Percentiles rank a stretch among this genome's conserved stretches.
Conservation (phyloP, 2,329 filamentous ascomycete genomes). For the Monascus ruber region DNA sequence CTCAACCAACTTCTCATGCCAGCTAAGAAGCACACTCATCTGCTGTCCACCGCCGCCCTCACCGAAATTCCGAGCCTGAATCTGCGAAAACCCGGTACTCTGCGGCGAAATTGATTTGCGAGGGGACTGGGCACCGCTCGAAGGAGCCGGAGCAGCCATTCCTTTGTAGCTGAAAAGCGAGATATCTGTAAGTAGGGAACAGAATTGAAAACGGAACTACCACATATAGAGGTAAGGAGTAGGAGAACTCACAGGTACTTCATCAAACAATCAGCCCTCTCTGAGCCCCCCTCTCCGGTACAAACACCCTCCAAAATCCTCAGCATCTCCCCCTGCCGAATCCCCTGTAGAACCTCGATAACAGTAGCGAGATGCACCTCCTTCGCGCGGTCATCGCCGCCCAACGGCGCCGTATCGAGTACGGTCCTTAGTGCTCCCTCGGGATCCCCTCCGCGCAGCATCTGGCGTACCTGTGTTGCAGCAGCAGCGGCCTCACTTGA, state of each 20-base stretch:
- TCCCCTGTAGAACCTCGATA: slow-evolving; percentile 86
- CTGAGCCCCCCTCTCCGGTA: slow-evolving; percentile 63
- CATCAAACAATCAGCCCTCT: slow-evolving; percentile 86
- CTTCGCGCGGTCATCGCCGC: slow-evolving; percentile 45
- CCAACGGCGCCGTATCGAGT: slow-evolving; percentile 71
- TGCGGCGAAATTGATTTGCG: slow-evolving; percentile 55
- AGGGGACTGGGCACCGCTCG: slow-evolving; percentile 36
- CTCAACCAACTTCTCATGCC: slow-evolving; percentile 98
- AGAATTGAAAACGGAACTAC: not conserved
- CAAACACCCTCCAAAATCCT: slow-evolving; percentile 76
- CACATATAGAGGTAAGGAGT: not conserved
- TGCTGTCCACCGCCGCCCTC: slow-evolving; percentile 65
- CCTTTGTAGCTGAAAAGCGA: slow-evolving; percentile 65
- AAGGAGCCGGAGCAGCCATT: slow-evolving; percentile 47
- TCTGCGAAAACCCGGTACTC: slow-evolving; percentile 79
- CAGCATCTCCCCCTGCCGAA: slow-evolving; percentile 92
- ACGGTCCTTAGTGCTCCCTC: slow-evolving; percentile 78
- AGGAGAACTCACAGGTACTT: slow-evolving; percentile 72
- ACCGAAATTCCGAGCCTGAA: slow-evolving; percentile 46
- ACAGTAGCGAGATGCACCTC: slow-evolving; percentile 80
- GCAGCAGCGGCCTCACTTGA: slow-evolving; percentile 69
- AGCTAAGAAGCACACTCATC: slow-evolving; percentile 95
- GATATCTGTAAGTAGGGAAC: not conserved
- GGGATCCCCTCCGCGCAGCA: slow-evolving; percentile 73
- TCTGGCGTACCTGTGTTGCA: slow-evolving; percentile 71